Base-by-base conservation (phyloP, 2,329 filamentous ascomycete species). In the Aspergillus pseudoterreus region DNA sequence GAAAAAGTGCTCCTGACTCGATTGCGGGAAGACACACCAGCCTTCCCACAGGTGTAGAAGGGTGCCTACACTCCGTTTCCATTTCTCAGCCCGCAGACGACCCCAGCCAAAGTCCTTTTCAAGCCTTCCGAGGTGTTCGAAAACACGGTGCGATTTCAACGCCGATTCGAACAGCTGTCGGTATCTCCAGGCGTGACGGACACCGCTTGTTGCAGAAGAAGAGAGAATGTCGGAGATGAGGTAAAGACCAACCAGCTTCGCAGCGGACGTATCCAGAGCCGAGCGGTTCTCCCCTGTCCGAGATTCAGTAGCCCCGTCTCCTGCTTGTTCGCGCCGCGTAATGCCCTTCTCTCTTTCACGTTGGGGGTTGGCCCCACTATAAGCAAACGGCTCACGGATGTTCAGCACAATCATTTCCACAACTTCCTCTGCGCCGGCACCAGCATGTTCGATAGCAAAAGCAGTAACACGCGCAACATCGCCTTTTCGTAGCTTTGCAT, bases 341-440 rank as follows among this genome's bases (percentile, higher is more conserved):
- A 61, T 50, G 27, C 60, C 61, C 24, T 63, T 65, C 41, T 69
- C 69, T 14, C 56, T 33, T 43, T 70, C 65, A 17, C 64, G 67
- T 50, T 79, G 71, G 19, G 84, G 82, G 53, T 90, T 92, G 21
- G 87, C 88, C 6, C 80, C 81, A 1, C 85, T 89, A 58, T 86
- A 83, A 5, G 85, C 81, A 52, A 95, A 83, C 0, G 94, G 94
- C 47, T 80, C 83, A 53, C 87, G 79, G 32, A 97, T 79, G 62
- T 99, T 97, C 1, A 84, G 80, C 0, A 95, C 82, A 35, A 97
- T 85, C 72, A 95, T 83, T 45, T 92, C 83, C n/a, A 95, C 91
- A 33, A 96, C 86, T 73, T 97, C 94, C 57, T 95, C 88, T 11
- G 90, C 88, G 14, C 92, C 94, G 17, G 84, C 81, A 36, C 87